Evolutionary conservation across 768 basidiomycete species (phyloP), one percentile per base, ranked within the genome.

Genomic region (Mycena galopus): DNA sequence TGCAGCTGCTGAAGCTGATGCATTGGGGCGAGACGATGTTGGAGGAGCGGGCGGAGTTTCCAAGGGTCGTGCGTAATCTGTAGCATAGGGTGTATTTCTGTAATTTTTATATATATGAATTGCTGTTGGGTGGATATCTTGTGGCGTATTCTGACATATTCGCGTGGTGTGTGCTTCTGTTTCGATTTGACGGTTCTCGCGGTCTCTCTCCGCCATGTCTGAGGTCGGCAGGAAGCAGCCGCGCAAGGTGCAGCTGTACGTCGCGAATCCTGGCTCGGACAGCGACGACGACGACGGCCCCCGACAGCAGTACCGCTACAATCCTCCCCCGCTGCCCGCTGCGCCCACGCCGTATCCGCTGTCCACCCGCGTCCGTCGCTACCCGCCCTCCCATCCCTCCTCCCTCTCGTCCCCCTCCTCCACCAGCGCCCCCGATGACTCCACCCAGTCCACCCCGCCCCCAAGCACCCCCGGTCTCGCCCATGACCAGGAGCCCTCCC

Each of bases 21-120:
- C 90, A 89, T 56, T 99, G 96, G 96, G 96, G 95, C 0, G 96
- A 97, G 84, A 86, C 85, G 59, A 83, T 93, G 87, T 81, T 97
- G 75, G 88, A 88, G 67, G 94, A 95, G 78, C 88, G 89, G 71
- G 92, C 90, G 0, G 94, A 94, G 55, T 95, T 94, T 84, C 94
- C 94, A 10, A 91, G 47, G 2, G 67, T 71, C 8, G 50, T 9
- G 42, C 29, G 23, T 29, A 59, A 8, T 9, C n/a, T 65, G 50
- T 65, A 51, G 16, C 19, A 58, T 62, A 50, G 25, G 6, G 11
- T 56, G 23, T 44, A 55, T 21, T 69, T 25, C n/a, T 60, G 11
- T 35, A 35, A 37, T n/a, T 39, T 47, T 47, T 21, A 8, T n/a
- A 11, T 39, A 8, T n/a, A 47, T 47, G 11, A 8, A 3, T 35